phyloP scores from a whole-genome alignment of 176 grass and related monocot genomes.

The Pontederia crassipes region DNA sequence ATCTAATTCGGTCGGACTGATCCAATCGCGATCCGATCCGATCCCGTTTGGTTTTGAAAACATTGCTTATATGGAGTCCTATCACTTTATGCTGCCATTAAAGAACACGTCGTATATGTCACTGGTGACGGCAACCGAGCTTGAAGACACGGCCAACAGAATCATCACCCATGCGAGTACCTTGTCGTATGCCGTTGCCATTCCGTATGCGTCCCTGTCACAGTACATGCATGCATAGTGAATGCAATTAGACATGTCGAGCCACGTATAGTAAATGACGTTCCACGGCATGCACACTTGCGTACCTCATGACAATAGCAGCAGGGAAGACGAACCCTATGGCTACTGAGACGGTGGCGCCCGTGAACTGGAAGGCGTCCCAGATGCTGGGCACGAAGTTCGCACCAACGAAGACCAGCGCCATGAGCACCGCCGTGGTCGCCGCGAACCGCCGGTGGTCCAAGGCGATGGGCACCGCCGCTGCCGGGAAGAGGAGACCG shows the following conservation, averaged over 20 bases:
- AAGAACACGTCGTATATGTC: constrained; percentile 3
- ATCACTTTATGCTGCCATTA: neutral
- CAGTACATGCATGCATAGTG: no score
- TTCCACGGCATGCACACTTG: neutral
- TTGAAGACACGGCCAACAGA: constrained; percentile 1
- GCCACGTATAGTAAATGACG: neutral
- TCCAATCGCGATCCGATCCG: no score
- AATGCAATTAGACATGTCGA: no score
- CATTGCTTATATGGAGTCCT: no score
- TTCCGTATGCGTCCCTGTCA: constrained; percentile 6
- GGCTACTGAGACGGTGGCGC: neutral
- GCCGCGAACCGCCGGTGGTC: neutral
- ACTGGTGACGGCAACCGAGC: constrained; percentile 3
- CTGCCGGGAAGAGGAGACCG: constrained; percentile 59
- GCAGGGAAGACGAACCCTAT: neutral
- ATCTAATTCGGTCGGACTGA: no score
- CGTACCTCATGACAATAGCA: neutral
- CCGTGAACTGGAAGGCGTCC: neutral
- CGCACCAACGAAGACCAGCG: constrained; percentile 1
- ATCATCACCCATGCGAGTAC: constrained; percentile 9
- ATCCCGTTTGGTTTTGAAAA: no score
- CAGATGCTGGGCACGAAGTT: constrained; percentile 1
- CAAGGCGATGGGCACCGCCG: constrained; percentile 7
- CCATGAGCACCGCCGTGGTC: neutral
- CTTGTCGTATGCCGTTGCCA: constrained; percentile 1